These are phyloP conservation scores for Fusarium miscanthi DNA, from an alignment of 2,329 filamentous ascomycete species.

Conservation along the genomic window DNA sequence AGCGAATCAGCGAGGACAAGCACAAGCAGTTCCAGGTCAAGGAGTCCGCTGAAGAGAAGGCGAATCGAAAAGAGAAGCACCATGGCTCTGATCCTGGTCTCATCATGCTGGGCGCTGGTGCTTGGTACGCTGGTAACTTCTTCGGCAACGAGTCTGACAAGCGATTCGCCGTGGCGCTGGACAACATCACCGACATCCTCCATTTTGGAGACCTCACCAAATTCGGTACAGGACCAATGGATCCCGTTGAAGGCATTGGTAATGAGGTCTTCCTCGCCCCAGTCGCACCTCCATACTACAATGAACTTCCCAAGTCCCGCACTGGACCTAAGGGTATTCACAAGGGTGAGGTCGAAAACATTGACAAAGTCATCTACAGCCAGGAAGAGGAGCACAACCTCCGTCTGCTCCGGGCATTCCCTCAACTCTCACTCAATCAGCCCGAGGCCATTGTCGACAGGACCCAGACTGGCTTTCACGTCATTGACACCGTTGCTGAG, in stretches of 20 bases:
- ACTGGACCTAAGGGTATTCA: conserved; percentile 37
- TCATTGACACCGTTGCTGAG: conserved; percentile 45
- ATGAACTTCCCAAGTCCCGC: conserved; percentile 19
- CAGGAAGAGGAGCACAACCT: conserved; percentile 29
- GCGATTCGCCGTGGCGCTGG: conserved; percentile 33
- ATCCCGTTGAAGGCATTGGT: conserved; percentile 42
- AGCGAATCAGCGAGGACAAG: conserved; percentile 37
- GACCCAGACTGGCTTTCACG: conserved; percentile 46
- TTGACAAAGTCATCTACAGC: conserved; percentile 32
- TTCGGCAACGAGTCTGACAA: conserved; percentile 17
- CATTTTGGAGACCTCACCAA: conserved; percentile 32
- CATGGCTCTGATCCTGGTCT: conserved; percentile 36
- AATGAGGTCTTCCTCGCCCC: conserved; percentile 48
- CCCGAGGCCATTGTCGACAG: conserved; percentile 40
- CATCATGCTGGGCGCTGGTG: conserved; percentile 43
- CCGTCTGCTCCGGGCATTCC: conserved; percentile 35
- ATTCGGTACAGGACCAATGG: conserved; percentile 39
- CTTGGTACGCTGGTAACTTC: conserved; percentile 39
- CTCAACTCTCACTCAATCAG: conserved; percentile 33
- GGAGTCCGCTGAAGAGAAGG: not conserved
- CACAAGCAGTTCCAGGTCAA: conserved; percentile 5
- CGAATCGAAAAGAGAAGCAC: conserved; percentile 3
- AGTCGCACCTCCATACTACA: conserved; percentile 40
- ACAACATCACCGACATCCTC: conserved; percentile 41
- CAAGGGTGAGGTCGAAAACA: conserved; percentile 41